phyloP scores from a whole-genome alignment of 495 filamentous ascomycete genomes.

The Lasiosphaeria ovina region DNA sequence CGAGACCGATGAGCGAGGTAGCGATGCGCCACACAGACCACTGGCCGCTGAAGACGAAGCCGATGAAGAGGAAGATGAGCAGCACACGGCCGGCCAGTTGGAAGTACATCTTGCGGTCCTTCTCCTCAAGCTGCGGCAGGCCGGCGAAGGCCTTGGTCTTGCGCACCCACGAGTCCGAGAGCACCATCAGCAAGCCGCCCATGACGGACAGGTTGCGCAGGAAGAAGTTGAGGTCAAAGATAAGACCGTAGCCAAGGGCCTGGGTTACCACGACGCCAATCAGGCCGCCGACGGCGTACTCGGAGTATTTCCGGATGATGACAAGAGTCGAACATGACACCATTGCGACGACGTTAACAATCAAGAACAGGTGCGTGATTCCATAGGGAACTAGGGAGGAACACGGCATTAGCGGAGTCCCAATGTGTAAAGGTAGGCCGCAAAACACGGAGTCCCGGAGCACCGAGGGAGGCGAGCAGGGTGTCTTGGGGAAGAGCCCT shows the following conservation, averaged over 20 bases:
- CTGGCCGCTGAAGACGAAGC: constrained; percentile 91
- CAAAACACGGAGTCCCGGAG: too few species aligned
- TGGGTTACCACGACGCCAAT: constrained; percentile 92
- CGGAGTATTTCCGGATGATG: constrained; percentile 86
- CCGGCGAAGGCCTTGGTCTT: constrained; percentile 97
- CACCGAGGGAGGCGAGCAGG: too few species aligned
- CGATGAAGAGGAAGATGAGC: constrained; percentile 93
- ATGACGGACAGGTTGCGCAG: constrained; percentile 96
- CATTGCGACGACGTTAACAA: constrained; percentile 91
- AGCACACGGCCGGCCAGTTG: constrained; percentile 96
- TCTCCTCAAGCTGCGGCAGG: constrained; percentile 90
- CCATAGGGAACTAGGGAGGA: constrained; percentile 71
- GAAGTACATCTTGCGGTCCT: constrained; percentile 99
- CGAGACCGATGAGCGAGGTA: constrained; percentile 77
- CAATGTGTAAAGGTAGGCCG: too few species aligned
- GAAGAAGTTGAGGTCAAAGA: constrained; percentile 99
- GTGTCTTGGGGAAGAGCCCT: constrained; percentile 18
- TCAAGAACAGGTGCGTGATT: constrained; percentile 89
- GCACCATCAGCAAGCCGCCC: constrained; percentile 94
- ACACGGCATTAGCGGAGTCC: constrained; percentile 16
- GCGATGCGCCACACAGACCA: constrained; percentile 84
- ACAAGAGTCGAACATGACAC: constrained; percentile 75
- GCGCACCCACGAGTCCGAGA: constrained; percentile 96
- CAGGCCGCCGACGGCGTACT: constrained; percentile 87
- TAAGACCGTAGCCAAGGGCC: constrained; percentile 93